phyloP scores from a whole-genome alignment of 2,329 filamentous ascomycete species.

The Grosmannia clavigera region DNA sequence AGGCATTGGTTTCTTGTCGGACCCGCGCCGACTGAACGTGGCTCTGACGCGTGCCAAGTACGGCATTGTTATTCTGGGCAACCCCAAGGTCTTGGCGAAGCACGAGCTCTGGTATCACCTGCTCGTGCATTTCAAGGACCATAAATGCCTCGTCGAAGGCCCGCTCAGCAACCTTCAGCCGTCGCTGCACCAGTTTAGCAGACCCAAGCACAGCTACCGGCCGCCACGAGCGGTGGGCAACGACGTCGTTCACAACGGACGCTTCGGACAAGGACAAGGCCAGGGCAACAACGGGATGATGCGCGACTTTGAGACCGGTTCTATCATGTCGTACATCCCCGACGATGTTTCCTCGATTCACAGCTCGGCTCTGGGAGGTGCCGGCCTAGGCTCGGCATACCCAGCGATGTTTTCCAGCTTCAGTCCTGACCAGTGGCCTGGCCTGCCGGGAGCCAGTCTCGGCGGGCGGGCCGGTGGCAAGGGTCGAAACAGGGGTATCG shows the following conservation, averaged over 20 bases:
- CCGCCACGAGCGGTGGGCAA: constrained; percentile 70
- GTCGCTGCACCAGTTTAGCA: constrained; percentile 86
- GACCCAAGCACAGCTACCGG: constrained; percentile 84
- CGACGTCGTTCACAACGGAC: constrained; percentile 4
- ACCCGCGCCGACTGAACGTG: constrained; percentile 93
- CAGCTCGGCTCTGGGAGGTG: constrained; percentile 77
- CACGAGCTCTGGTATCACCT: constrained; percentile 97
- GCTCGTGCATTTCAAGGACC: constrained; percentile 91
- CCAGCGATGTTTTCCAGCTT: constrained; percentile 95
- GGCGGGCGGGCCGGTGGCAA: constrained; percentile 53
- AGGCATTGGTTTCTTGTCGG: constrained; percentile 96
- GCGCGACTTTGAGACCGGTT: constrained; percentile 63
- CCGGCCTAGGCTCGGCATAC: constrained; percentile 68
- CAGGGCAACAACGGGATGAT: constrained; percentile 24
- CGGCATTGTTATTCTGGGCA: constrained; percentile 89
- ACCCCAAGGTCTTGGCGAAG: constrained; percentile 94
- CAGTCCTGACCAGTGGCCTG: constrained; percentile 76
- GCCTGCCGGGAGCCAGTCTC: constrained; percentile 51
- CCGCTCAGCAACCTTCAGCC: constrained; percentile 93
- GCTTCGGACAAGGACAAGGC: constrained; percentile 19
- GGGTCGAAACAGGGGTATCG: constrained; percentile 41
- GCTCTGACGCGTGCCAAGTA: constrained; percentile 95
- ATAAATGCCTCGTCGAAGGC: constrained; percentile 89
- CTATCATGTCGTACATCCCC: constrained; percentile 87
- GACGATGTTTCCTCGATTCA: constrained; percentile 96